phyloP scores from a whole-genome alignment of 176 grass and related monocot species.

The Avena insularis region DNA sequence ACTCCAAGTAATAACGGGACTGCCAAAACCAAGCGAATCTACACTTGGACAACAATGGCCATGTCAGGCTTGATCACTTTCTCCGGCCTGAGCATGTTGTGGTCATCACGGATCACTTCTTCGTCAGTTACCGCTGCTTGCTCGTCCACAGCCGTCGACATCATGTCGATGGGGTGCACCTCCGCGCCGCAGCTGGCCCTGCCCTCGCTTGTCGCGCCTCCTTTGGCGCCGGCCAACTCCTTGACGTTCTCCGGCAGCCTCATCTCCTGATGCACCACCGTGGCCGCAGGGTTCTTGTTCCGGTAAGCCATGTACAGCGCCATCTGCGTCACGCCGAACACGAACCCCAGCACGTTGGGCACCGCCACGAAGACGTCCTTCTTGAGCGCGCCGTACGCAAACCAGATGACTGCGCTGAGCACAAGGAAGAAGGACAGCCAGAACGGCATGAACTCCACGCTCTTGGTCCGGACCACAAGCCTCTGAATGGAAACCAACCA shows the following conservation, averaged over 20 bases:
- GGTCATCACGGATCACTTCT: not conserved
- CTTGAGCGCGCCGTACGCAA: constrained; percentile 75
- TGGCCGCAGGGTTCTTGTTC: constrained; percentile 22
- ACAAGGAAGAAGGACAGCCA: constrained; percentile 84
- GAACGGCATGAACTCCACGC: constrained; percentile 99
- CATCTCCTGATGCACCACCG: constrained; percentile 34
- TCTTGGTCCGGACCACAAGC: constrained; percentile 89
- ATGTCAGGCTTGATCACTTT: constrained; percentile 3
- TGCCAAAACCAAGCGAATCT: not conserved
- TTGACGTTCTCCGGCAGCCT: constrained; percentile 62
- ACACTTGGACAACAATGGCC: constrained; percentile 19
- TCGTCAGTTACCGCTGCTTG: not conserved
- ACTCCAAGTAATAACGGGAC: not conserved
- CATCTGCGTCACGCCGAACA: constrained; percentile 87
- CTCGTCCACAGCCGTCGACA: not conserved
- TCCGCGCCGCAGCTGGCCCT: constrained; percentile 50
- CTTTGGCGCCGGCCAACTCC: constrained; percentile 25
- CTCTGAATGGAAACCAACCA: constrained; percentile 49
- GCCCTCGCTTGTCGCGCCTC: constrained; percentile 19
- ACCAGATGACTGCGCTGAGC: constrained; percentile 86
- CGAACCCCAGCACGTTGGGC: constrained; percentile 83
- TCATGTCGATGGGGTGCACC: constrained; percentile 63
- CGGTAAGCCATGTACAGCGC: constrained; percentile 74
- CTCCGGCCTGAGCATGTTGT: constrained; percentile 12
- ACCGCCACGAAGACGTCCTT: constrained; percentile 80